These are phyloP conservation scores for Rhodotorula sp. DNA, from an alignment of 1,284 basidiomycete genomes.

Conservation along the genomic window DNA sequence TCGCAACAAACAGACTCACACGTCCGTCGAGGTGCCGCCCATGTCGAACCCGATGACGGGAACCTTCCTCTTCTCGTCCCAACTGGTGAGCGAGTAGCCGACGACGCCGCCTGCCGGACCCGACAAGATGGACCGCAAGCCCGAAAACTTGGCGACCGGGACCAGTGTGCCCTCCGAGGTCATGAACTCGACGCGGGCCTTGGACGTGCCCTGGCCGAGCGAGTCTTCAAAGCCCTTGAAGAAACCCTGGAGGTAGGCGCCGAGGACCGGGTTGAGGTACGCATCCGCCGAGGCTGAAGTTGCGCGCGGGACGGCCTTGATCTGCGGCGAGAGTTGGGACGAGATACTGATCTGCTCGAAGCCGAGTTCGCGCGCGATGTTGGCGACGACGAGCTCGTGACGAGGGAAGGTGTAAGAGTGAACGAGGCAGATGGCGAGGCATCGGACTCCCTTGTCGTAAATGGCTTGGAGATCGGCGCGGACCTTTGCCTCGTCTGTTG, in stretches of 20 bases:
- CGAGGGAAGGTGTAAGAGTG: slow-evolving; percentile 80
- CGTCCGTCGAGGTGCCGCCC: slow-evolving; percentile 86
- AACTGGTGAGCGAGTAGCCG: slow-evolving; percentile 78
- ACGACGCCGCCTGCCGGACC: slow-evolving; percentile 87
- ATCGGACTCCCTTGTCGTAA: slow-evolving; percentile 73
- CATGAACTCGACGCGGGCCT: slow-evolving; percentile 64
- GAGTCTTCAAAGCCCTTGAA: slow-evolving; percentile 80
- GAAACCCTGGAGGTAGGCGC: slow-evolving; percentile 50
- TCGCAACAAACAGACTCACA: no score
- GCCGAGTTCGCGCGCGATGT: slow-evolving; percentile 49
- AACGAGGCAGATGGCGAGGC: slow-evolving; percentile 78
- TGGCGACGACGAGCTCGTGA: slow-evolving; percentile 66
- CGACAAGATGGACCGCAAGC: slow-evolving; percentile 80
- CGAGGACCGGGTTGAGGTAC: slow-evolving; percentile 59
- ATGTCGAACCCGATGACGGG: slow-evolving; percentile 62
- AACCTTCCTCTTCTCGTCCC: slow-evolving; percentile 63
- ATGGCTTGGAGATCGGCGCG: slow-evolving; percentile 62
- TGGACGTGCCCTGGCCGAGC: slow-evolving; percentile 56
- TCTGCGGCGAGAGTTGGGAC: slow-evolving; percentile 70
- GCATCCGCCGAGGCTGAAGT: slow-evolving; percentile 92
- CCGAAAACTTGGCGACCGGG: slow-evolving; percentile 78
- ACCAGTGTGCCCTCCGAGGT: slow-evolving; percentile 82
- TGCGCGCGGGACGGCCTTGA: slow-evolving; percentile 79
- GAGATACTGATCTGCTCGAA: slow-evolving; percentile 75
- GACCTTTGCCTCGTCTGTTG: slow-evolving; percentile 59